These are phyloP conservation scores for Pseudonitzschia multistriata DNA, from an alignment of 108 stramenopile genomes.

Conservation along the genomic window DNA sequence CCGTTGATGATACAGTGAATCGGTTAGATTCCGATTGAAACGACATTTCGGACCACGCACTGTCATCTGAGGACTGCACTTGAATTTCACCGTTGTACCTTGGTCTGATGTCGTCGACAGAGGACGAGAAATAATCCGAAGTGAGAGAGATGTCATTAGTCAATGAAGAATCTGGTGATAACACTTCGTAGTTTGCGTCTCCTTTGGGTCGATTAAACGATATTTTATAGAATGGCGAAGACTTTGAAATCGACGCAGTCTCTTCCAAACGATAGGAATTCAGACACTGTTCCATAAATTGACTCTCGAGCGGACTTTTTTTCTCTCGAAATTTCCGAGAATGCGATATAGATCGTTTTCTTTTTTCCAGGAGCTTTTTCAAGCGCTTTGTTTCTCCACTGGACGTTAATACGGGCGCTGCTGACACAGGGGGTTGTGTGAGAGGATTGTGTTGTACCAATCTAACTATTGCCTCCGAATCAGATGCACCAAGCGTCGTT, in stretches of 20 bases:
- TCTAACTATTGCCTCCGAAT: neutral
- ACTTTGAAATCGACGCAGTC: neutral
- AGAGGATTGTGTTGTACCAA: neutral
- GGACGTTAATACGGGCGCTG: neutral
- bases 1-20: neutral
- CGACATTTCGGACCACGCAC: constrained; percentile 22
- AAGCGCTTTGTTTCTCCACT: neutral
- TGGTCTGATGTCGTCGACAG: neutral
- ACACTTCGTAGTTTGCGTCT: constrained; percentile 1
- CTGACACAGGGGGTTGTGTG: neutral
- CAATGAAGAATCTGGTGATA: neutral
- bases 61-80: neutral
- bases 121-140: neutral
- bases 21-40: constrained; percentile 3
- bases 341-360: neutral
- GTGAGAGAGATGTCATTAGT: neutral
- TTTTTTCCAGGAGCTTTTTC: neutral
- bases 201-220: neutral
- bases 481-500: neutral
- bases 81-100: neutral
- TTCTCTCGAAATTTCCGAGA: neutral
- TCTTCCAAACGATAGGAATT: neutral
- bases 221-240: constrained; percentile 4
- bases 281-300: neutral
- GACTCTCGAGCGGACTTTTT: constrained; percentile 1